Evolutionary conservation across 192 early-diverging fungal genomes (phyloP).

Genomic region (Allomyces macrogynus): DNA sequence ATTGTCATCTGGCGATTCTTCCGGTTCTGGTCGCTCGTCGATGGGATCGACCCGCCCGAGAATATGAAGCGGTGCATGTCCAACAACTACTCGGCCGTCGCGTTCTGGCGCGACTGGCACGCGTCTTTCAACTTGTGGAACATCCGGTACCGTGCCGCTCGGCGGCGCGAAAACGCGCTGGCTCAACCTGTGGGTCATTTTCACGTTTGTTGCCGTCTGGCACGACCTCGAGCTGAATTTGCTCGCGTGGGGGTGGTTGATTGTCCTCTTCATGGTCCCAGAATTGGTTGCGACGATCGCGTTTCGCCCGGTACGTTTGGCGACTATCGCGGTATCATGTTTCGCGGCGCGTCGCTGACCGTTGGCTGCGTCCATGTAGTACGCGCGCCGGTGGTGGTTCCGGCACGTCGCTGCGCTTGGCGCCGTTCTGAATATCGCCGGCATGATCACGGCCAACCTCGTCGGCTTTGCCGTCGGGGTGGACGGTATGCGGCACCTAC

Average conservation of each 20-base stretch:
- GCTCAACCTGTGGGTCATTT: conserved; percentile 67
- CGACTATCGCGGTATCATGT: neutral
- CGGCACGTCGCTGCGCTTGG: conserved; percentile 63
- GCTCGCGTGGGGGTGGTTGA: conserved; percentile 82
- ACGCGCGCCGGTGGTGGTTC: conserved; percentile 32
- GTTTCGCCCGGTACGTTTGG: conserved; percentile 14
- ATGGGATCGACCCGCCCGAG: conserved; percentile 70
- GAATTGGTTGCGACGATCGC: conserved; percentile 43
- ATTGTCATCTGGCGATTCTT: conserved; percentile 95
- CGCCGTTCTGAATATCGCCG: conserved; percentile 66
- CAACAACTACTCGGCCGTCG: conserved; percentile 82
- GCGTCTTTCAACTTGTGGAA: conserved; percentile 80
- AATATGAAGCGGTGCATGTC: conserved; percentile 95
- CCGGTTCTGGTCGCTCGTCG: conserved; percentile 82
- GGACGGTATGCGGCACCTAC: conserved; percentile 62
- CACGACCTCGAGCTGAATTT: conserved; percentile 79
- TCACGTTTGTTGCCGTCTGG: conserved; percentile 96
- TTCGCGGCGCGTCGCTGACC: conserved; percentile 1
- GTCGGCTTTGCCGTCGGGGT: conserved; percentile 87
- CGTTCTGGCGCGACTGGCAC: conserved; percentile 97
- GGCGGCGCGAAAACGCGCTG: conserved; percentile 50
- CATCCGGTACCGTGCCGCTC: conserved; percentile 66
- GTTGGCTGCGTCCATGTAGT: conserved; percentile 17
- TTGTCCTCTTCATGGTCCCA: conserved; percentile 66
- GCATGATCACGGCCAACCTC: conserved; percentile 90